phyloP scores from a whole-genome alignment of 2,329 filamentous ascomycete genomes.

The Aureobasidium sp. region DNA sequence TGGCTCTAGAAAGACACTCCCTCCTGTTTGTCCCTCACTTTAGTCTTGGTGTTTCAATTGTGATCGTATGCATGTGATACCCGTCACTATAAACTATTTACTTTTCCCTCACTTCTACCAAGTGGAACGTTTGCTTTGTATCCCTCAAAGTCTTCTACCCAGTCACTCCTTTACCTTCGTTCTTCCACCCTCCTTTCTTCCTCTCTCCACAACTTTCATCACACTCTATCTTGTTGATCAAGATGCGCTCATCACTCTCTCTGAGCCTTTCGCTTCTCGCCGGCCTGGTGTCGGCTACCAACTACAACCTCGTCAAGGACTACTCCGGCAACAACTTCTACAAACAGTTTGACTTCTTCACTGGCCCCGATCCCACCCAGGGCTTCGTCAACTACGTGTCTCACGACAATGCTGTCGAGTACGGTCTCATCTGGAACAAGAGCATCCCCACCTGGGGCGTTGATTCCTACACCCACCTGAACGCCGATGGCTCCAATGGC shows the following conservation, averaged over 20 bases:
- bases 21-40: conserved; percentile 13
- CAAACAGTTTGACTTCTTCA: conserved; percentile 45
- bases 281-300: conserved; percentile 10
- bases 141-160: neutral
- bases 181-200: neutral
- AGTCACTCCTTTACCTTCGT: conserved; percentile 7
- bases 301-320: conserved; percentile 38
- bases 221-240: conserved; percentile 10
- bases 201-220: neutral
- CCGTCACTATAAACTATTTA: conserved; percentile 2
- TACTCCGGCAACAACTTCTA: conserved; percentile 42
- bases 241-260: conserved; percentile 14
- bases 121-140: conserved; percentile 7
- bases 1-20: conserved; percentile 1
- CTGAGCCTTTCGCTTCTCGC: conserved; percentile 4
- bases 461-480: conserved; percentile 15
- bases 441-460: conserved; percentile 15
- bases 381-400: conserved; percentile 67
- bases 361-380: conserved; percentile 57
- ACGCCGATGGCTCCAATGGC: neutral
- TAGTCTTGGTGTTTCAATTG: conserved; percentile 1
- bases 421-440: conserved; percentile 19
- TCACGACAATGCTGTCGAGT: conserved; percentile 41
- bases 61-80: conserved; percentile 12
- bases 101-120: conserved; percentile 6